phyloP scores from a whole-genome alignment of 2,329 filamentous ascomycete species.

The Westerdykella sp. region DNA sequence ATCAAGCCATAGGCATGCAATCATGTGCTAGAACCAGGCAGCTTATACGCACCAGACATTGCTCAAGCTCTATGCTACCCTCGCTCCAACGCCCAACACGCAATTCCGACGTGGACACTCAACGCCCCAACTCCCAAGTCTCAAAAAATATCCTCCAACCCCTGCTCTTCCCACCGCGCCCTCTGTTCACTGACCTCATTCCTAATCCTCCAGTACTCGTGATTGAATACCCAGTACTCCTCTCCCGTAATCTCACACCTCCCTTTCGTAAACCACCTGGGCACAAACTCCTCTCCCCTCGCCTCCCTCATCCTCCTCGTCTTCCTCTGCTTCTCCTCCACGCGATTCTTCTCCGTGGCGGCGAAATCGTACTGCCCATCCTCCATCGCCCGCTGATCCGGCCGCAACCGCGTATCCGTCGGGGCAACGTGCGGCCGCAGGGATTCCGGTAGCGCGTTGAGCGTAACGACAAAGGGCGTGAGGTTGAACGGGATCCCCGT shows the following conservation, averaged over 20 bases:
- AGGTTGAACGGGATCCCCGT: conserved; percentile 90
- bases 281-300: conserved; percentile 71
- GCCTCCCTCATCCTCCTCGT: conserved; percentile 67
- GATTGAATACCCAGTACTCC: conserved; percentile 82
- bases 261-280: conserved; percentile 76
- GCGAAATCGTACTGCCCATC: conserved; percentile 95
- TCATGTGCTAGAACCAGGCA: too few species aligned
- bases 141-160: conserved; percentile 69
- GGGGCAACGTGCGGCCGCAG: conserved; percentile 73
- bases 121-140: too few species aligned
- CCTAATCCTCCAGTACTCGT: conserved; percentile 77
- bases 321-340: conserved; percentile 85
- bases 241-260: conserved; percentile 76
- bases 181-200: conserved; percentile 59
- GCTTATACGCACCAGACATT: too few species aligned
- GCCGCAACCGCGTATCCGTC: conserved; percentile 86
- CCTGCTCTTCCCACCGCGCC: conserved; percentile 54
- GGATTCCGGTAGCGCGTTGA: conserved; percentile 87
- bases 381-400: conserved; percentile 97
- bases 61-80: too few species aligned
- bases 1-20: too few species aligned
- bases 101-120: too few species aligned
- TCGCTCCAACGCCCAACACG: too few species aligned
- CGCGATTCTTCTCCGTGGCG: conserved; percentile 84
- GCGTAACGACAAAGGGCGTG: conserved; percentile 88